Evolutionary conservation across 805 yeast genomes (phyloP).

Genomic region (Monosporozyma aerobia): DNA sequence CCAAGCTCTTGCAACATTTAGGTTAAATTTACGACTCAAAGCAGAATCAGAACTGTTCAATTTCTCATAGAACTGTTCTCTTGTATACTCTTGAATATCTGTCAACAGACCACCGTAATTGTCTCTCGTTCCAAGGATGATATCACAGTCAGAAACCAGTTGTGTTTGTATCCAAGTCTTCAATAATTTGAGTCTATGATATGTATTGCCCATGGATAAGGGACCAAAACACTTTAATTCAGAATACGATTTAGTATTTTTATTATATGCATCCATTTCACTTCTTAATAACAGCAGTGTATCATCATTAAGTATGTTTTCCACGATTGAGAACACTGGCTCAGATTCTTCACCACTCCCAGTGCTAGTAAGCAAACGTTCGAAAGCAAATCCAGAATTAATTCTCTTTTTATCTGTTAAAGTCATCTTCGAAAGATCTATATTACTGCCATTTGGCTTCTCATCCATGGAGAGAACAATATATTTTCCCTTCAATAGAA

Average conservation of each 20-base stretch:
- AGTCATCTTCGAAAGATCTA: neutral
- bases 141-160: slow-evolving; percentile 21
- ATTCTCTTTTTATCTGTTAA: neutral
- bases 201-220: slow-evolving; percentile 13
- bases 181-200: slow-evolving; percentile 24
- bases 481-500: slow-evolving; percentile 11
- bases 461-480: slow-evolving; percentile 17
- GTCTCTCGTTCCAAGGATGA: slow-evolving; percentile 25
- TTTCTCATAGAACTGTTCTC: slow-evolving; percentile 12
- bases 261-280: slow-evolving; percentile 27
- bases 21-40: slow-evolving; percentile 13
- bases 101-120: slow-evolving; percentile 17
- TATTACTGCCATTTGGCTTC: neutral
- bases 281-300: slow-evolving; percentile 22
- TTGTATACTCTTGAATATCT: slow-evolving; percentile 19
- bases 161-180: slow-evolving; percentile 29
- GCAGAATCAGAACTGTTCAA: slow-evolving; percentile 11
- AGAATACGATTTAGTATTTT: slow-evolving; percentile 12
- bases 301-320: slow-evolving; percentile 13
- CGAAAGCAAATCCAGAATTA: slow-evolving; percentile 28
- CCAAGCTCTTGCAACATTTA: slow-evolving; percentile 24
- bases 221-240: slow-evolving; percentile 26
- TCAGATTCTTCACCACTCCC: neutral
- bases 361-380: slow-evolving; percentile 15
- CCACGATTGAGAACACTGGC: slow-evolving; percentile 18